Conservation (phyloP, 495 filamentous ascomycete species). For the Amniculicola lignicola region DNA sequence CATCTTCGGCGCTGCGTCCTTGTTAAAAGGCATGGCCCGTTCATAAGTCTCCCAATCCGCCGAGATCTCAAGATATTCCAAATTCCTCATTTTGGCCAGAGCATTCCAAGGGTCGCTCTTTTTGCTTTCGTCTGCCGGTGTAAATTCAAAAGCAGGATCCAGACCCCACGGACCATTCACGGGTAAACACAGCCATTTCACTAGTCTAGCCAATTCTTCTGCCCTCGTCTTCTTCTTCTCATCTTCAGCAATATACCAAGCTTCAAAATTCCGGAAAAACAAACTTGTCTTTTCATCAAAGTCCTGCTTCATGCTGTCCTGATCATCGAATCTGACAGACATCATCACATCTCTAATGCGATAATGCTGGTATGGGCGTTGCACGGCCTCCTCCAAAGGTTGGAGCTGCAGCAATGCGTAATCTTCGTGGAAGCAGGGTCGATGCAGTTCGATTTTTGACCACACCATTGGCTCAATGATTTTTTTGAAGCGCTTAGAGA, state of each 20-base stretch:
- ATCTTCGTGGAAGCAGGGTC: neutral
- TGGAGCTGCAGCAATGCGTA: neutral
- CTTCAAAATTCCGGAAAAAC: too few species aligned
- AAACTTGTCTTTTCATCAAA: too few species aligned
- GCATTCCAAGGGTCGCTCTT: conserved; percentile 2
- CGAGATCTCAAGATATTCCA: conserved; percentile 12
- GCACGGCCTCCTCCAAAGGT: neutral
- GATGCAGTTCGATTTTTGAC: conserved; percentile 9
- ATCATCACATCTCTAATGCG: too few species aligned
- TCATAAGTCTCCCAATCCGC: neutral
- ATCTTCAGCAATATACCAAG: too few species aligned
- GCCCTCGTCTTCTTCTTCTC: too few species aligned
- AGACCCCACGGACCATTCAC: neutral
- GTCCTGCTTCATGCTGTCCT: too few species aligned
- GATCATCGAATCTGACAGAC: too few species aligned
- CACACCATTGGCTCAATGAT: conserved; percentile 10
- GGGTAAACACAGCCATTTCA: conserved; percentile 1
- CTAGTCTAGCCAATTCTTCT: neutral
- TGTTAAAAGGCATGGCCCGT: neutral
- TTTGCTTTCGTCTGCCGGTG: too few species aligned
- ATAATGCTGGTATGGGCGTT: neutral
- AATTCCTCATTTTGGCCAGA: conserved; percentile 2
- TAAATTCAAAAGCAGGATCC: too few species aligned
- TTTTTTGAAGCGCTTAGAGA: neutral
- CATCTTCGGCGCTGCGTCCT: neutral